phyloP scores from a whole-genome alignment of 192 early-diverging fungal species.

The Coemansia sp. region DNA sequence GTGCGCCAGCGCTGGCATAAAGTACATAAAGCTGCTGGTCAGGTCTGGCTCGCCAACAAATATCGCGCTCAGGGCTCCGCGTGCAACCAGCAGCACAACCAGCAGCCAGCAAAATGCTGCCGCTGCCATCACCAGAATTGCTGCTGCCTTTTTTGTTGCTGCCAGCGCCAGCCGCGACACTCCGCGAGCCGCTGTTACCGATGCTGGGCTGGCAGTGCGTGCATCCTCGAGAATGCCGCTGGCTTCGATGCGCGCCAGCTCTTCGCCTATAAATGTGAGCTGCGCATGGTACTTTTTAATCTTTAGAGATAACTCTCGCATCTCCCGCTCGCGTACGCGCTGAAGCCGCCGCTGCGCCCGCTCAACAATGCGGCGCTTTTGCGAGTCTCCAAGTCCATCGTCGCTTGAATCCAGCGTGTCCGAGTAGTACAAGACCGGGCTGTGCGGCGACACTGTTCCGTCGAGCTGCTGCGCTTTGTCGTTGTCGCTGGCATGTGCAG shows the following conservation, averaged over 20 bases:
- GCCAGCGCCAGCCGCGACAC: slow-evolving; percentile 8
- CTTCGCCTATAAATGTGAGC: slow-evolving; percentile 36
- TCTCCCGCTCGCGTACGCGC: slow-evolving; percentile 41
- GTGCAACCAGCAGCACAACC: slow-evolving; percentile 45
- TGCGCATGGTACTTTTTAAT: slow-evolving; percentile 46
- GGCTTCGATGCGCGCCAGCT: slow-evolving; percentile 28
- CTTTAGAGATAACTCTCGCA: slow-evolving; percentile 40
- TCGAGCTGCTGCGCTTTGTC: background rate
- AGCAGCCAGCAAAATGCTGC: slow-evolving; percentile 49
- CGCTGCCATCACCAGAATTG: slow-evolving; percentile 18
- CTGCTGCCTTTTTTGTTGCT: slow-evolving; percentile 11
- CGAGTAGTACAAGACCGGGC: slow-evolving; percentile 24
- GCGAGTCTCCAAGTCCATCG: slow-evolving; percentile 7
- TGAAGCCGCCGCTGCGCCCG: slow-evolving; percentile 12
- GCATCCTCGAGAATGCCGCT: slow-evolving; percentile 27
- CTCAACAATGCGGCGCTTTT: slow-evolving; percentile 11
- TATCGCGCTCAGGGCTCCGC: slow-evolving; percentile 49
- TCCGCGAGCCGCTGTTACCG: background rate
- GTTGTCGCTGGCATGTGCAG: background rate
- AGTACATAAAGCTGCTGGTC: slow-evolving; percentile 44
- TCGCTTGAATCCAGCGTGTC: slow-evolving; percentile 30
- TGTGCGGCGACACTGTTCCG: slow-evolving; percentile 11
- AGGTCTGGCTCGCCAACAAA: slow-evolving; percentile 50
- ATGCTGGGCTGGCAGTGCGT: background rate
- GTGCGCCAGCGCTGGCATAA: slow-evolving; percentile 32